phyloP scores from a whole-genome alignment of 495 filamentous ascomycete species.

The Chaetomium fimeti region DNA sequence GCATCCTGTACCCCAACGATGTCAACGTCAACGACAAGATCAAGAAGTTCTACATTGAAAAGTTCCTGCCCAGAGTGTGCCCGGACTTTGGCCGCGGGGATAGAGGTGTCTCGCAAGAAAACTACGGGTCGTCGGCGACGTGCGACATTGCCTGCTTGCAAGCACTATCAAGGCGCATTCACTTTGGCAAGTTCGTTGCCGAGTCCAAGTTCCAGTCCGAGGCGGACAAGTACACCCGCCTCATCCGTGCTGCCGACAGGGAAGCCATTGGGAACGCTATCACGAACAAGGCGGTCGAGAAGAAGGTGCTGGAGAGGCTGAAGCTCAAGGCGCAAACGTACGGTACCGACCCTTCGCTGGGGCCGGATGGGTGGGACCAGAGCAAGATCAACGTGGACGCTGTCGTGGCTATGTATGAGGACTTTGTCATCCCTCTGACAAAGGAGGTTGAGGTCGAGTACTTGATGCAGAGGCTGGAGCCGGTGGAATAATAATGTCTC shows the following conservation, averaged over 20 bases:
- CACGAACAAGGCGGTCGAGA: slow-evolving; percentile 84
- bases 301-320: slow-evolving; percentile 84
- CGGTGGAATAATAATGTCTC: slow-evolving; percentile 23
- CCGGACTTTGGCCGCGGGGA: slow-evolving; percentile 67
- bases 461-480: slow-evolving; percentile 83
- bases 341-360: slow-evolving; percentile 72
- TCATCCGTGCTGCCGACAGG: slow-evolving; percentile 79
- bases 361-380: slow-evolving; percentile 32
- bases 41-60: slow-evolving; percentile 76
- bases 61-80: slow-evolving; percentile 81
- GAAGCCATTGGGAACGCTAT: slow-evolving; percentile 83
- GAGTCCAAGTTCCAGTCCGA: slow-evolving; percentile 95
- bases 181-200: slow-evolving; percentile 98
- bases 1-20: slow-evolving; percentile 85
- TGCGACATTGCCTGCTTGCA: slow-evolving; percentile 90
- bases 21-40: slow-evolving; percentile 89
- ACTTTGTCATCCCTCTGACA: slow-evolving; percentile 93
- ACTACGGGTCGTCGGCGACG: slow-evolving; percentile 90
- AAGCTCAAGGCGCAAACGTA: slow-evolving; percentile 92
- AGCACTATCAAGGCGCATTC: slow-evolving; percentile 85
- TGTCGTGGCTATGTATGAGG: slow-evolving; percentile 91
- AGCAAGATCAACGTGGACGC: slow-evolving; percentile 88
- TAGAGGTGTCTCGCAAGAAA: slow-evolving; percentile 83
- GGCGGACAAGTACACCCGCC: slow-evolving; percentile 68
- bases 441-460: slow-evolving; percentile 98